Evolutionary conservation across 352 stramenopile genomes (phyloP).

Genomic region (Phytophthora aleatoria): DNA sequence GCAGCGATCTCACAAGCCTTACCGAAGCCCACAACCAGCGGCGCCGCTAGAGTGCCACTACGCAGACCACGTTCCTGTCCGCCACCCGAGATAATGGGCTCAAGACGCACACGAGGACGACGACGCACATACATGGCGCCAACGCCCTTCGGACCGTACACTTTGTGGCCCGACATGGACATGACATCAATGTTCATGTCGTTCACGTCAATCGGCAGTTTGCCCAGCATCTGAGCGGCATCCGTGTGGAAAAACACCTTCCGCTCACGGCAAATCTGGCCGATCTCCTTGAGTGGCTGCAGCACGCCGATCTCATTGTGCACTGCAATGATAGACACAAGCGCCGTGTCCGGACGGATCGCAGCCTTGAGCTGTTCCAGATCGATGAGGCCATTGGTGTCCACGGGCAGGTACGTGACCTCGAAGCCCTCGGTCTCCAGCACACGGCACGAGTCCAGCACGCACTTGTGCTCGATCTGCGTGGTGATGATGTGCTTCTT

Average conservation of each 20-base stretch:
- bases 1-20: constrained; percentile 93
- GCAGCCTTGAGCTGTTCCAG: constrained; percentile 93
- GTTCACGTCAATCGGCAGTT: constrained; percentile 98
- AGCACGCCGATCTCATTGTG: constrained; percentile 99
- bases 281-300: constrained; percentile 98
- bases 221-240: constrained; percentile 98
- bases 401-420: constrained; percentile 96
- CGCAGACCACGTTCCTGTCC: constrained; percentile 98
- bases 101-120: constrained; percentile 95
- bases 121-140: constrained; percentile 98
- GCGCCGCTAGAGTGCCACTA: constrained; percentile 87
- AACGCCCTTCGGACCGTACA: constrained; percentile 99
- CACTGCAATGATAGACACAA: constrained; percentile 98
- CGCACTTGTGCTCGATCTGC: constrained; percentile 97
- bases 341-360: constrained; percentile 95
- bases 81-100: constrained; percentile 97
- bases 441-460: constrained; percentile 97
- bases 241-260: constrained; percentile 99
- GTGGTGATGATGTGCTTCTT: constrained; percentile 99
- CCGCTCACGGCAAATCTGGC: constrained; percentile 89
- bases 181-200: constrained; percentile 99
- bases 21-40: constrained; percentile 87
- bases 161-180: constrained; percentile 97
- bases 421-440: constrained; percentile 98
- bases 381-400: constrained; percentile 95